A percentile compares a stretch with the other conserved stretches of the same genome.
phyloP scores from a whole-genome alignment of 2,329 filamentous ascomycete species.

The Aquanectria penicillioides region DNA sequence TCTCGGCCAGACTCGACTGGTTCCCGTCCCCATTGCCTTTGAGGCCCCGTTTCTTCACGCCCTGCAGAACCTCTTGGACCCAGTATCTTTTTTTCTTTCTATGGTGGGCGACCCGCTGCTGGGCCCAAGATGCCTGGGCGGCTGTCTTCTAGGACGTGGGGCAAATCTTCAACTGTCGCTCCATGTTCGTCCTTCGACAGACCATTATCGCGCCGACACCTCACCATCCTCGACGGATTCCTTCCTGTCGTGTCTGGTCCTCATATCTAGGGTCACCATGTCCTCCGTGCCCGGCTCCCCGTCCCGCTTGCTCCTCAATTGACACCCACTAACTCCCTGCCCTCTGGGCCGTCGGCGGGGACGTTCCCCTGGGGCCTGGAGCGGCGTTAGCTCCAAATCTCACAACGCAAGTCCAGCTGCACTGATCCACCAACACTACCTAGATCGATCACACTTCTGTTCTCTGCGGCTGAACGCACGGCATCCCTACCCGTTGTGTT shows the following conservation, averaged over 20 bases:
- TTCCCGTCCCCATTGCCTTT: neutral
- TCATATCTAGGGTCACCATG: constrained; percentile 5
- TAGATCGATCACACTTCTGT: constrained; percentile 33
- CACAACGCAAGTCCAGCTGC: constrained; percentile 24
- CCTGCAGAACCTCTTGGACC: constrained; percentile 1
- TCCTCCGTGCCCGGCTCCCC: neutral
- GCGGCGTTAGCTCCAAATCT: constrained; percentile 34
- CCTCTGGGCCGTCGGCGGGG: constrained; percentile 6
- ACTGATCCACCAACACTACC: constrained; percentile 33
- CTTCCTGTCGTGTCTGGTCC: neutral
- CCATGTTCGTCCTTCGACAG: neutral
- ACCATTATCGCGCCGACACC: constrained; percentile 8
- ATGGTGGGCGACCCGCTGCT: constrained; percentile 4
- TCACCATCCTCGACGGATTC: neutral
- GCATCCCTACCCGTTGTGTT: constrained; percentile 31
- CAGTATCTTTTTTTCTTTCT: neutral
- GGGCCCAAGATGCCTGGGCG: neutral
- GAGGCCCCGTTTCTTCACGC: constrained; percentile 1
- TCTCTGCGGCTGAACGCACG: constrained; percentile 30
- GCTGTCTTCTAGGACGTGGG: constrained; percentile 1
- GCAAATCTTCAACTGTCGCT: neutral
- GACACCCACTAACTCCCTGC: neutral
- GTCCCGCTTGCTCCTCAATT: constrained; percentile 1
- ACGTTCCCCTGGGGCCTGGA: constrained; percentile 21
- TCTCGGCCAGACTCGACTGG: neutral